These are phyloP conservation scores for Mycena maculata DNA, from an alignment of 768 basidiomycete genomes.

Conservation along the genomic window DNA sequence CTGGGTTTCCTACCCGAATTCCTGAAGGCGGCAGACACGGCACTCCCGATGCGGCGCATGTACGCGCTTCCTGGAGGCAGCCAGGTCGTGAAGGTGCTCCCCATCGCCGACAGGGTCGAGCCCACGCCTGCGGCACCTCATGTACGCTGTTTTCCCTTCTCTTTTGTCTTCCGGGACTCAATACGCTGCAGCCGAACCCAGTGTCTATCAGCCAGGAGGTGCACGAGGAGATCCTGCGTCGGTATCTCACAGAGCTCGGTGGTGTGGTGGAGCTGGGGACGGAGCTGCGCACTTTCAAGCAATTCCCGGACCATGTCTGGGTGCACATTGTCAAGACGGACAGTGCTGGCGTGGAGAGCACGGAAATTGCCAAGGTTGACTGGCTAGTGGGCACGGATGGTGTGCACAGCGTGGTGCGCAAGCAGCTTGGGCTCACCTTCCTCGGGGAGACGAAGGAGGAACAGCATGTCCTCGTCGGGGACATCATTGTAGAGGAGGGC, in stretches of 20 bases:
- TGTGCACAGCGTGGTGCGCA: slow-evolving; percentile 51
- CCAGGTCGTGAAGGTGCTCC: slow-evolving; percentile 1
- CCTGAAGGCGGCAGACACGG: background rate
- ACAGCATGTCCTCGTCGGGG: slow-evolving; percentile 45
- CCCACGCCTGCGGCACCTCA: slow-evolving; percentile 33
- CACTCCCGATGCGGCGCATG: slow-evolving; percentile 1
- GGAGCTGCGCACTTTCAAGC: slow-evolving; percentile 48
- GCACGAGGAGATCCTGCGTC: slow-evolving; percentile 46
- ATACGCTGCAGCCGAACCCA: slow-evolving; percentile 30
- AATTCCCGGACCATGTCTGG: slow-evolving; percentile 45
- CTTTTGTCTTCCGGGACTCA: background rate
- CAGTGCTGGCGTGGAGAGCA: slow-evolving; percentile 34
- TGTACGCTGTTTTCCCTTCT: slow-evolving; percentile 24
- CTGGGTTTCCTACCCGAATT: slow-evolving; percentile 39
- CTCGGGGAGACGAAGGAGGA: slow-evolving; percentile 50
- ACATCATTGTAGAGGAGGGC: slow-evolving; percentile 47
- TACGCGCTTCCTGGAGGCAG: slow-evolving; percentile 25
- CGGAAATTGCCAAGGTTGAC: slow-evolving; percentile 41
- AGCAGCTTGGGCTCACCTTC: slow-evolving; percentile 53
- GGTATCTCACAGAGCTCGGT: slow-evolving; percentile 41
- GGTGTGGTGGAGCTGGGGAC: slow-evolving; percentile 48
- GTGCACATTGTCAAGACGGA: slow-evolving; percentile 39
- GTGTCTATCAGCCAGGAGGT: slow-evolving; percentile 38
- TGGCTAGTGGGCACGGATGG: slow-evolving; percentile 58
- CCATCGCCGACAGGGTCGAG: slow-evolving; percentile 22